Evolutionary conservation across 208 protist species (phyloP), one percentile per base, ranked within the genome.

Genomic region (Balamuthia mandrillaris): DNA sequence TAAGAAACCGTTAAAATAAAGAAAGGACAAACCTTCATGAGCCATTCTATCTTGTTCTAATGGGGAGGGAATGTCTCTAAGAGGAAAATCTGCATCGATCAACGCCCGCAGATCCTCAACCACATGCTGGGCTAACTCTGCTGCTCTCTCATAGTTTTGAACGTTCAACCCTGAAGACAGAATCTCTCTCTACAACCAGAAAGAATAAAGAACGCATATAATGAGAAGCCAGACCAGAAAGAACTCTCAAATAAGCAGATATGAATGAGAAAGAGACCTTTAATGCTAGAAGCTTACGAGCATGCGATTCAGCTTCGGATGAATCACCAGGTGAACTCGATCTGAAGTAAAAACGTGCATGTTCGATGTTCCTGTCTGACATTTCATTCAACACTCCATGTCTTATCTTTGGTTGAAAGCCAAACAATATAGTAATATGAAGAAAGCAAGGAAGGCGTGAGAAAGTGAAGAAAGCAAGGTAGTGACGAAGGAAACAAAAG

Each of bases 71-170:
- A n/a, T 16, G 7, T 84, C 78, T 27, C 3, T 7, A 12, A 47
- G 35, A 4, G 78, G 78, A 37, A 84, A 84, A n/a, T 84, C 78
- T 16, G 35, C 12, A n/a, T 84, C 78, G 24, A 84, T 41, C 5
- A 51, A 16, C 18, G 29, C 78, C 33, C 27, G n/a, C 3, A 79
- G 78, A 29, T 9, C 24, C 27, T 42, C 33, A 14, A 84, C 37
- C 33, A 84, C 42, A 16, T 65, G 21, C 3, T 56, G 16, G 3
- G 52, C 78, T n/a, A 84, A 24, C 6, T 65, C 78, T 33, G 58
- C 21, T 5, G 78, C 18, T 2, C 24, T 84, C 58, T 10, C 9
- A 16, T 10, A 35, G 31, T 81, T 10, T 27, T 33, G 3, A 24
- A n/a, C 47, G 24, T 7, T 27, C 24, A 24, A 3, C 9, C 6